Evolutionary conservation across 176 grass and related monocot genomes (phyloP).

Genomic region (Poa annua): DNA sequence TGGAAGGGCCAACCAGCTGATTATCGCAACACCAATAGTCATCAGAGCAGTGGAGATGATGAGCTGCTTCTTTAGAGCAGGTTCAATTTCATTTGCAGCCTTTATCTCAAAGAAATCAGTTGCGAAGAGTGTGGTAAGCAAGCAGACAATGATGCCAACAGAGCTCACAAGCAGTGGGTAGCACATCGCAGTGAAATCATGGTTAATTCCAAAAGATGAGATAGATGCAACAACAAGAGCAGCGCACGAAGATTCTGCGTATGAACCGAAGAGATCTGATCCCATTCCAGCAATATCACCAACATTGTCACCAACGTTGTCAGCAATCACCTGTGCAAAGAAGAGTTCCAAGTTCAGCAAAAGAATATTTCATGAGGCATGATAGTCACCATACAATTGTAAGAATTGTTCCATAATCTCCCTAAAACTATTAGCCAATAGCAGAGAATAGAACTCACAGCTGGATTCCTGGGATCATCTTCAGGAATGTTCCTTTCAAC

Average conservation of each 20-base stretch:
- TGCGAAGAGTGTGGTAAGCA: constrained; percentile 83
- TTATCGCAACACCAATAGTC: constrained; percentile 76
- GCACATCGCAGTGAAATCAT: constrained; percentile 89
- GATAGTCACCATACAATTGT: background rate
- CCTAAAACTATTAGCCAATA: background rate
- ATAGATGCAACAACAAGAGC: constrained; percentile 93
- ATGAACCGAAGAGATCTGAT: constrained; percentile 92
- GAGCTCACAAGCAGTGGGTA: constrained; percentile 87
- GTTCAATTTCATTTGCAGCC: constrained; percentile 80
- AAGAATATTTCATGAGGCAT: background rate
- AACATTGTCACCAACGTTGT: constrained; percentile 94
- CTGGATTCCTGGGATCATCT: constrained; percentile 92
- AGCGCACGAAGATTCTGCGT: constrained; percentile 87
- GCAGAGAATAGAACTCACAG: constrained; percentile 62
- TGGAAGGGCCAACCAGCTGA: constrained; percentile 82
- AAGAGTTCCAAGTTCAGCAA: constrained; percentile 33
- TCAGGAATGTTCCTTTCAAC: constrained; percentile 92
- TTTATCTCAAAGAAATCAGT: constrained; percentile 87
- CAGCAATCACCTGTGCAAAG: constrained; percentile 84
- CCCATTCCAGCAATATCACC: constrained; percentile 96
- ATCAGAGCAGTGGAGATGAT: constrained; percentile 84
- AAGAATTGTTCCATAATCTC: background rate
- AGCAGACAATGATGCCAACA: constrained; percentile 80
- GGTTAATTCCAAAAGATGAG: constrained; percentile 85
- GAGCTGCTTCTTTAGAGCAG: constrained; percentile 86